Percentiles rank a stretch among this genome's conserved stretches.
phyloP scores from a whole-genome alignment of 2,329 filamentous ascomycete species.

The Epichloe sibirici region DNA sequence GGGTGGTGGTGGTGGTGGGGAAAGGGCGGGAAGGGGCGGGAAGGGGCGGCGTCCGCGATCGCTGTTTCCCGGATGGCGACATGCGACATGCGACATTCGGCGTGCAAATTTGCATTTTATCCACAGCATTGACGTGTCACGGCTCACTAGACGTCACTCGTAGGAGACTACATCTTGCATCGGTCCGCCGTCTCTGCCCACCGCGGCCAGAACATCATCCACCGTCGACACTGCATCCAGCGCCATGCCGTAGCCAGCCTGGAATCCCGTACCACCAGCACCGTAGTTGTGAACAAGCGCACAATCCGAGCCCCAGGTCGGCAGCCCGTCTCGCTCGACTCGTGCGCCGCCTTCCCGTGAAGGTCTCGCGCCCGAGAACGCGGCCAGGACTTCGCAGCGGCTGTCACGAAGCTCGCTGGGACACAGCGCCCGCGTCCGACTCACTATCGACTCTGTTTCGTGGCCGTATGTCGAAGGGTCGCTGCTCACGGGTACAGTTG shows the following conservation, averaged over 20 bases:
- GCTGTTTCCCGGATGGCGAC: too few relatives aligned
- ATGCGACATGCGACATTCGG: too few relatives aligned
- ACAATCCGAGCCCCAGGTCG: constrained; percentile 13
- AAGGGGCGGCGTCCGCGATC: too few relatives aligned
- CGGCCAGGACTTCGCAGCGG: constrained; percentile 19
- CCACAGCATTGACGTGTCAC: too few relatives aligned
- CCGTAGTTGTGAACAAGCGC: constrained; percentile 31
- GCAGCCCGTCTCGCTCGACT: constrained; percentile 27
- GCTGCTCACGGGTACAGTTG: constrained; percentile 7
- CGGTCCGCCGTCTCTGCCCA: not conserved
- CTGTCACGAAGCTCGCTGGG: constrained; percentile 14
- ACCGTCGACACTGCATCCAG: constrained; percentile 20
- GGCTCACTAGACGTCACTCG: too few relatives aligned
- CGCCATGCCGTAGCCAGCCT: constrained; percentile 30
- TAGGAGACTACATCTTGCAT: too few relatives aligned
- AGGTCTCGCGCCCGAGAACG: constrained; percentile 20
- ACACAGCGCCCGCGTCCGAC: constrained; percentile 20
- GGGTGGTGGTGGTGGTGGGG: too few relatives aligned
- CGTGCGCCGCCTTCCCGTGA: constrained; percentile 29
- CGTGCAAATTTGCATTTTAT: too few relatives aligned
- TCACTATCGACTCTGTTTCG: constrained; percentile 26
- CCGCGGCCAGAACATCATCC: constrained; percentile 15
- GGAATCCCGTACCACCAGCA: constrained; percentile 32
- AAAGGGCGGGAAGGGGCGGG: too few relatives aligned
- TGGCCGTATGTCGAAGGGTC: constrained; percentile 23